Evolutionary conservation across 2,329 filamentous ascomycete genomes (phyloP).

Genomic region (Alternaria tenuissima): DNA sequence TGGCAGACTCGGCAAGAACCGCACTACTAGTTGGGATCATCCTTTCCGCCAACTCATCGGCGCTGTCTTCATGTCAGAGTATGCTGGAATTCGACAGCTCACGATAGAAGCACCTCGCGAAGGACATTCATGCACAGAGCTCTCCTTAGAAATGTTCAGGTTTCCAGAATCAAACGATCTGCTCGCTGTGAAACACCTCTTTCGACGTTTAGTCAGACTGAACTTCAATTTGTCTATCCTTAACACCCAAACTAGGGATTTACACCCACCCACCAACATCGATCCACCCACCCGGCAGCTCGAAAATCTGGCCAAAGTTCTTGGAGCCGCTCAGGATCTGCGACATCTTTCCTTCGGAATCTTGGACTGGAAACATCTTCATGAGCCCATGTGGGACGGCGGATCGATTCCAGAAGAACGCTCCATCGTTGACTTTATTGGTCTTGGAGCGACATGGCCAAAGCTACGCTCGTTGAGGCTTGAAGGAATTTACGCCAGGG

Average conservation of each 20-base stretch:
- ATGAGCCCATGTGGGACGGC: slow-evolving; percentile 13
- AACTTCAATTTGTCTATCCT: slow-evolving; percentile 23
- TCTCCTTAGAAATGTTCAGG: slow-evolving; percentile 30
- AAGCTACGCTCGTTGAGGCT: slow-evolving; percentile 32
- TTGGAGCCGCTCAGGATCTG: slow-evolving; percentile 27
- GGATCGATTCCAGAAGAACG: neutral
- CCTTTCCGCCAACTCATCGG: slow-evolving; percentile 42
- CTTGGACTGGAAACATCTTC: slow-evolving; percentile 11
- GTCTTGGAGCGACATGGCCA: slow-evolving; percentile 33
- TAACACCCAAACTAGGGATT: too few species aligned
- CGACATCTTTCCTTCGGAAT: slow-evolving; percentile 29
- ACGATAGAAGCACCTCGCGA: slow-evolving; percentile 9
- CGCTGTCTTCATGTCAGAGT: slow-evolving; percentile 31
- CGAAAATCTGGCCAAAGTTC: slow-evolving; percentile 26
- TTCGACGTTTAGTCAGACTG: slow-evolving; percentile 30
- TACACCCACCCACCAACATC: neutral
- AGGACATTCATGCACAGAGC: slow-evolving; percentile 13
- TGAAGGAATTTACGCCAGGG: slow-evolving; percentile 26
- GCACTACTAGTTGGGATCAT: slow-evolving; percentile 16
- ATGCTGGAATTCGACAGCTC: slow-evolving; percentile 34
- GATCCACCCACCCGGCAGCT: slow-evolving; percentile 5
- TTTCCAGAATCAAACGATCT: slow-evolving; percentile 24
- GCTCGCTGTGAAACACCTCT: slow-evolving; percentile 32
- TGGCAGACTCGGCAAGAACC: neutral
- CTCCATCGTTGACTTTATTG: slow-evolving; percentile 21